Percentiles rank a stretch among this genome's conserved stretches.
Evolutionary conservation across 2,329 filamentous ascomycete genomes (phyloP).

Genomic region (Colletotrichum scovillei): DNA sequence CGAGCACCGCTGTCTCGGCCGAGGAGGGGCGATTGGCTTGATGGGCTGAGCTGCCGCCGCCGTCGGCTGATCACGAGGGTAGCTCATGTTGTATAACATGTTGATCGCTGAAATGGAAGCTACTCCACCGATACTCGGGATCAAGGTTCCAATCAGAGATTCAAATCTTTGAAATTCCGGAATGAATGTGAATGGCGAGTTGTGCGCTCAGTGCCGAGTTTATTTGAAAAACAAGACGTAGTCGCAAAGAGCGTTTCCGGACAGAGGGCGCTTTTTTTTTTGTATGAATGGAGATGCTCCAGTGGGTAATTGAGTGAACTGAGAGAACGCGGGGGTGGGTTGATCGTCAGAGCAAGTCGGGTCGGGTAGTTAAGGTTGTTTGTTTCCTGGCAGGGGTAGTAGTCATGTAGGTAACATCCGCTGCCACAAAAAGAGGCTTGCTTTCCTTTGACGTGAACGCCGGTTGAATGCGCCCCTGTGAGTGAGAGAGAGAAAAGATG

Average conservation of each 20-base stretch:
- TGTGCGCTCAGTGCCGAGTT: not conserved
- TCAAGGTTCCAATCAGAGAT: not conserved
- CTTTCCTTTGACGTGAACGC: not conserved
- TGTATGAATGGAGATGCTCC: not conserved
- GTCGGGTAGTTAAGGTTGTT: constrained; percentile 8
- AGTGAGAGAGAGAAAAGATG: not conserved
- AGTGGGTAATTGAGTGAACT: not conserved
- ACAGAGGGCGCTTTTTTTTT: not conserved
- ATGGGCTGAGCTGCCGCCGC: constrained; percentile 9
- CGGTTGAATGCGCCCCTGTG: not conserved
- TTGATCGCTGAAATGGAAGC: constrained; percentile 14
- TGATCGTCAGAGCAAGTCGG: constrained; percentile 1
- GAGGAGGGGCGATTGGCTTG: constrained; percentile 18
- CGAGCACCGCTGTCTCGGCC: constrained; percentile 30
- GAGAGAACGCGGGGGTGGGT: not conserved
- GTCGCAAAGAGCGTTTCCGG: not conserved
- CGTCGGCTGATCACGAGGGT: constrained; percentile 38
- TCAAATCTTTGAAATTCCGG: not conserved
- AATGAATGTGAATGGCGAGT: not conserved
- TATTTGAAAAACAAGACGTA: not conserved
- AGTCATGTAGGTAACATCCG: not conserved
- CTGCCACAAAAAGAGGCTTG: not conserved
- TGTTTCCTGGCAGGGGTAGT: not conserved
- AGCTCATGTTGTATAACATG: constrained; percentile 42
- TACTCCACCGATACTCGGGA: not conserved